phyloP scores from a whole-genome alignment of 83 land plant genomes.

The Thuja plicata region DNA sequence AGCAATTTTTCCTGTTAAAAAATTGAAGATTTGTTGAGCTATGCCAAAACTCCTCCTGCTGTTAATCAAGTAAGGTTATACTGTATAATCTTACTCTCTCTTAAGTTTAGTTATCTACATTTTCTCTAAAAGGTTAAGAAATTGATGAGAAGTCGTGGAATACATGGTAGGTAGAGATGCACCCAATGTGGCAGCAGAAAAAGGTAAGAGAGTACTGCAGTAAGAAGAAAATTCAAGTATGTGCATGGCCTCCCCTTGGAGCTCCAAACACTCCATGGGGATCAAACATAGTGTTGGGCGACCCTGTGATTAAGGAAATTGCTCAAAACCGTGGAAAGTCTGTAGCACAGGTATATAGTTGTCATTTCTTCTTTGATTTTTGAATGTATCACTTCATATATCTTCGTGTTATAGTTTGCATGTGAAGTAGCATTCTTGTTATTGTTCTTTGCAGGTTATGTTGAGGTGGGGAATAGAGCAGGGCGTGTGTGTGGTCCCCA shows the following conservation, averaged over 20 bases:
- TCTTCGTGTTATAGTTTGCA: too few relatives aligned
- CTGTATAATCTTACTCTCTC: too few relatives aligned
- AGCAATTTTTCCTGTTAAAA: conserved; percentile 53
- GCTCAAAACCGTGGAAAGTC: neutral
- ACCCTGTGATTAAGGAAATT: neutral
- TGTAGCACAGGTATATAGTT: neutral
- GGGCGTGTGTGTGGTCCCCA: conserved; percentile 14
- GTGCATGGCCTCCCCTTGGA: conserved; percentile 4
- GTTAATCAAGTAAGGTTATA: too few relatives aligned
- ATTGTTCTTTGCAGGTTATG: neutral
- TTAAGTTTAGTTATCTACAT: neutral
- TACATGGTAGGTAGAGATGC: conserved; percentile 61
- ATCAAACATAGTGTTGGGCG: neutral
- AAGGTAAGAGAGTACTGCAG: neutral
- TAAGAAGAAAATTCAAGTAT: conserved; percentile 2
- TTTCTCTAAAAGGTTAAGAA: neutral
- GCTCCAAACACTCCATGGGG: conserved; percentile 6
- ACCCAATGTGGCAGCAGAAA: neutral
- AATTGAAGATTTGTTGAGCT: conserved; percentile 15
- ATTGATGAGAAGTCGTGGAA: neutral
- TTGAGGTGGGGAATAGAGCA: neutral
- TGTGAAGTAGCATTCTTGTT: too few relatives aligned
- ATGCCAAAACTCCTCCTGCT: conserved; percentile 58
- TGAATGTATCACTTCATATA: too few relatives aligned
- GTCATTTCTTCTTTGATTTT: too few relatives aligned